A percentile compares a stretch with the other conserved stretches of the same genome.
These are phyloP conservation scores for Colletotrichum zoysiae DNA, from an alignment of 2,329 filamentous ascomycete genomes.

Conservation along the genomic window DNA sequence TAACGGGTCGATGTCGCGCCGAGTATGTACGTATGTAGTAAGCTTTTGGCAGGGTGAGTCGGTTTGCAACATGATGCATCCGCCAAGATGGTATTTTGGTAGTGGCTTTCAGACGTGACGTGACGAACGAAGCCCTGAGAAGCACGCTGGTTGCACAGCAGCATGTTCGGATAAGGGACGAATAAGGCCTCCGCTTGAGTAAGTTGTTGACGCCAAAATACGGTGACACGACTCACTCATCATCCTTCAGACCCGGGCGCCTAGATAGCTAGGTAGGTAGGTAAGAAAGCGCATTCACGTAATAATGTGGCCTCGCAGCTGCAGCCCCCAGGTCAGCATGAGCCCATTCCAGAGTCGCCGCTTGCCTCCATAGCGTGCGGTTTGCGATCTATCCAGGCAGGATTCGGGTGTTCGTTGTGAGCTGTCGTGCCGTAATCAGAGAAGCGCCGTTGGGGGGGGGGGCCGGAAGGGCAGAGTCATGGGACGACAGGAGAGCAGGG, in stretches of 20 bases:
- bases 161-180: constrained; percentile 13
- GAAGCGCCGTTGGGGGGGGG: constrained; percentile 9
- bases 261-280: not conserved
- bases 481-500: not conserved
- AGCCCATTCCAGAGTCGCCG: constrained; percentile 8
- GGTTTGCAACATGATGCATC: constrained; percentile 6
- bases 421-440: not conserved
- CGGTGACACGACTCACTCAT: constrained; percentile 24
- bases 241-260: not conserved
- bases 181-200: constrained; percentile 6
- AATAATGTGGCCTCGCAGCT: constrained; percentile 10
- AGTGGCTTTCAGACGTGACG: not conserved
- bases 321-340: constrained; percentile 2
- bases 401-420: constrained; percentile 7
- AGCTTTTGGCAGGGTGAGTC: constrained; percentile 15
- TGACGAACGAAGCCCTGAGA: not conserved
- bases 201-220: constrained; percentile 6
- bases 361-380: constrained; percentile 8
- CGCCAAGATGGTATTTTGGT: not conserved
- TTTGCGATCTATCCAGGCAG: not conserved
- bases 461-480: too few relatives aligned
- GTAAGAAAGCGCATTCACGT: constrained; percentile 4
- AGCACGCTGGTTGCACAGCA: not conserved
- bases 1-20: not conserved
- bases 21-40: too few relatives aligned